A percentile compares a stretch with the other conserved stretches of the same genome.
Evolutionary conservation across 2,329 filamentous ascomycete species (phyloP).

Genomic region (Colletotrichum orchidophilum): DNA sequence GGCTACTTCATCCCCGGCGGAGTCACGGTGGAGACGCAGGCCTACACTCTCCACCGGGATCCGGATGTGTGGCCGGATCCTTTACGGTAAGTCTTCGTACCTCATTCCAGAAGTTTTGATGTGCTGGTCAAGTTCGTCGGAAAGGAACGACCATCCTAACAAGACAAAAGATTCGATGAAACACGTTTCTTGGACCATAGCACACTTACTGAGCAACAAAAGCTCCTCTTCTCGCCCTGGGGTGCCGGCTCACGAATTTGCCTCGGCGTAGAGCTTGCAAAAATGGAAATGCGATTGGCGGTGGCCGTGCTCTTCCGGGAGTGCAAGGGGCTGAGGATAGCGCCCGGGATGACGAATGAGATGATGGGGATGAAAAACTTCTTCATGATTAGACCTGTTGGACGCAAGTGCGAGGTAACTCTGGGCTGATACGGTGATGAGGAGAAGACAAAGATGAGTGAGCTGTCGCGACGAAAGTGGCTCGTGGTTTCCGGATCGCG

Average conservation of each 20-base stretch:
- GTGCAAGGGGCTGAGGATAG: constrained; percentile 47
- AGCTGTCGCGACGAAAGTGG: background rate
- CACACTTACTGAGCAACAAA: constrained; percentile 47
- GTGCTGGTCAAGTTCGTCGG: background rate
- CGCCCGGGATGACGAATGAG: constrained; percentile 45
- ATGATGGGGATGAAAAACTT: constrained; percentile 47
- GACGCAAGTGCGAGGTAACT: constrained; percentile 43
- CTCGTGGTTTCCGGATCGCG: background rate
- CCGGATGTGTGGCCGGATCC: constrained; percentile 52
- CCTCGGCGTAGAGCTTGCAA: constrained; percentile 65
- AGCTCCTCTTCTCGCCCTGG: constrained; percentile 61
- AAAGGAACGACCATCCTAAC: background rate
- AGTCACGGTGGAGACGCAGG: constrained; percentile 51
- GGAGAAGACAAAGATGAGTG: background rate
- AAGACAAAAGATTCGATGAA: constrained; percentile 16
- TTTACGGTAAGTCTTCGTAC: constrained; percentile 35
- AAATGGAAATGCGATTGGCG: constrained; percentile 63
- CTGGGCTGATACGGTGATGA: background rate
- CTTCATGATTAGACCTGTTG: constrained; percentile 45
- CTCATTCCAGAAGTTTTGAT: background rate
- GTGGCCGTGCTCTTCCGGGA: constrained; percentile 61
- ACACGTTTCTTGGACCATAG: constrained; percentile 14
- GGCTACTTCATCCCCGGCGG: constrained; percentile 52
- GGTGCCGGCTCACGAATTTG: constrained; percentile 59
- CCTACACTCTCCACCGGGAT: constrained; percentile 57